These are phyloP conservation scores for Nicotiana obtusifolia DNA, from an alignment of 257 asterid species.

Conservation along the genomic window DNA sequence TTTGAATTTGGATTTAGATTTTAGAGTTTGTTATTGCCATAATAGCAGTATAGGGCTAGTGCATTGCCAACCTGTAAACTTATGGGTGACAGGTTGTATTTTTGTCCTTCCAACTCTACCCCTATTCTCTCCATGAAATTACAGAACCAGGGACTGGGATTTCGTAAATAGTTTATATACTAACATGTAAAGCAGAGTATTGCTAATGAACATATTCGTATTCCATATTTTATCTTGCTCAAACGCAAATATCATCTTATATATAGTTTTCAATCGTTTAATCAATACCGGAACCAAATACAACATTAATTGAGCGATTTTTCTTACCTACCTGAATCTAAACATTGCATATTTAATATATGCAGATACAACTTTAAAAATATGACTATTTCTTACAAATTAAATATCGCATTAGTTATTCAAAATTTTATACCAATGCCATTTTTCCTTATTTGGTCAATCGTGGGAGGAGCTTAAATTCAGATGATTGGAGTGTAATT, in stretches of 20 bases:
- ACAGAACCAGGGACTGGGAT: not conserved
- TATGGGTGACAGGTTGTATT: constrained; percentile 59
- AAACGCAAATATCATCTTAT: too few species aligned
- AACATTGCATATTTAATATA: not conserved
- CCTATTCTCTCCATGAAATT: not conserved
- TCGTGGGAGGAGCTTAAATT: not conserved
- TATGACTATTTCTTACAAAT: not conserved
- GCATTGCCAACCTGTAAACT: constrained; percentile 58
- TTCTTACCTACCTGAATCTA: too few species aligned
- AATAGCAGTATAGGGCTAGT: not conserved
- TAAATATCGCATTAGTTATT: too few species aligned
- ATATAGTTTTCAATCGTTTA: too few species aligned
- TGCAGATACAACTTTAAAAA: too few species aligned
- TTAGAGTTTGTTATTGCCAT: not conserved
- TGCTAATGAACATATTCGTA: not conserved
- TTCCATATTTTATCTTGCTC: not conserved
- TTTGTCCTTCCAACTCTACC: not conserved
- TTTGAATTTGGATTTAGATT: not conserved
- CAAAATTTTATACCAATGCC: not conserved
- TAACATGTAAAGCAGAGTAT: not conserved
- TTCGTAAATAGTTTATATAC: too few species aligned
- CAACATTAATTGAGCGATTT: too few species aligned
- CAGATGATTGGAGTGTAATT: not conserved
- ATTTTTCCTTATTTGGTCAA: too few species aligned
- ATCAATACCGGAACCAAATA: too few species aligned